A percentile compares a stretch with the other conserved stretches of the same genome.
These are phyloP conservation scores for Heterobasidion parviporum DNA, from an alignment of 1,284 basidiomycete genomes.

Conservation along the genomic window DNA sequence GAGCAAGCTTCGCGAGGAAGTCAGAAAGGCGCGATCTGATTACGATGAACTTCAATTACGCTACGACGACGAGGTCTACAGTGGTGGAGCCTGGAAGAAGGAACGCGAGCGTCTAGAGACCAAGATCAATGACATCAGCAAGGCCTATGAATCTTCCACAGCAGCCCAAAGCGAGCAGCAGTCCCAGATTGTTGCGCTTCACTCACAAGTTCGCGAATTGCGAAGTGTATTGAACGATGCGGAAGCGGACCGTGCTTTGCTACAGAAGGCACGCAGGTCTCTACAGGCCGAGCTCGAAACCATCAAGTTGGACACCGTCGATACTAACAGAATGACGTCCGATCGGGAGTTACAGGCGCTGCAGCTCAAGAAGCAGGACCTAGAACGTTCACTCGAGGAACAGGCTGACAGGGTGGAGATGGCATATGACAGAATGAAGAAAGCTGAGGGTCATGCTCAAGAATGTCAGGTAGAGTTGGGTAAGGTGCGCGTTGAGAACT, in stretches of 20 bases:
- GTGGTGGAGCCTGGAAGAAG: slow-evolving; percentile 75
- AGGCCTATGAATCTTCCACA: slow-evolving; percentile 71
- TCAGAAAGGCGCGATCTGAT: slow-evolving; percentile 68
- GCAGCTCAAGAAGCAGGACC: slow-evolving; percentile 71
- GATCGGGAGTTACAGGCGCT: slow-evolving; percentile 71
- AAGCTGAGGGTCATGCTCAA: slow-evolving; percentile 67
- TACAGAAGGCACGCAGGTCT: slow-evolving; percentile 78
- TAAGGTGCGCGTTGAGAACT: slow-evolving; percentile 69
- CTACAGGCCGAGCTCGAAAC: slow-evolving; percentile 74
- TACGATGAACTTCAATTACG: slow-evolving; percentile 70
- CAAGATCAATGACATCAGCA: slow-evolving; percentile 69
- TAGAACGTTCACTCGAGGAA: slow-evolving; percentile 73
- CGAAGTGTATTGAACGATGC: slow-evolving; percentile 75
- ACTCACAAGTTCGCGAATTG: slow-evolving; percentile 80
- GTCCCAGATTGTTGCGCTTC: slow-evolving; percentile 72
- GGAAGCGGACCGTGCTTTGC: slow-evolving; percentile 69
- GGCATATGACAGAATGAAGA: slow-evolving; percentile 72
- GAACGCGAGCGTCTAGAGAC: slow-evolving; percentile 80
- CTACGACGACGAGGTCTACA: slow-evolving; percentile 74
- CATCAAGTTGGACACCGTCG: slow-evolving; percentile 70
- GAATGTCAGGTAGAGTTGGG: slow-evolving; percentile 72
- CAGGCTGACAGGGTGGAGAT: slow-evolving; percentile 66
- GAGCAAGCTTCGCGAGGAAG: slow-evolving; percentile 71
- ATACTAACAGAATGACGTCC: slow-evolving; percentile 60
- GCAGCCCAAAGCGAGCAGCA: slow-evolving; percentile 74